phyloP scores from a whole-genome alignment of 2,329 filamentous ascomycete genomes.

The Neoarthrinium moseri region DNA sequence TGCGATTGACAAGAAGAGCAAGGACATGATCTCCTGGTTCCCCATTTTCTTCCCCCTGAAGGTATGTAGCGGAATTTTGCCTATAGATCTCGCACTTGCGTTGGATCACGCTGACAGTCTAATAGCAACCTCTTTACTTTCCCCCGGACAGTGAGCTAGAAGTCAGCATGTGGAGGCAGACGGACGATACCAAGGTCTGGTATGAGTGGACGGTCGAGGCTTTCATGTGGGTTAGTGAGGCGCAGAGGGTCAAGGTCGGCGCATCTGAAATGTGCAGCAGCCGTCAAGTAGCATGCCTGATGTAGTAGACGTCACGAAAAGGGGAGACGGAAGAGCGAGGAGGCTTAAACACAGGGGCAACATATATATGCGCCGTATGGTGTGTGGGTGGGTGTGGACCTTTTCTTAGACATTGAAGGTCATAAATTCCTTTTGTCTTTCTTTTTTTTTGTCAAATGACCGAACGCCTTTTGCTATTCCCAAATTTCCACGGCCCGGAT shows the following conservation, averaged over 20 bases:
- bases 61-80: no score
- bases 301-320: slow-evolving; percentile 42
- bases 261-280: slow-evolving; percentile 68
- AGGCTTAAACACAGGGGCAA: no score
- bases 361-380: no score
- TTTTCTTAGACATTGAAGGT: no score
- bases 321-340: no score
- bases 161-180: slow-evolving; percentile 93
- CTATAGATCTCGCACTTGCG: no score
- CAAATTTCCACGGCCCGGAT: not conserved
- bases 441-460: slow-evolving; percentile 1
- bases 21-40: slow-evolving; percentile 99
- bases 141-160: slow-evolving; percentile 83
- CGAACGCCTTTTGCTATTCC: slow-evolving; percentile 4
- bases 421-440: not conserved
- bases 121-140: slow-evolving; percentile 79
- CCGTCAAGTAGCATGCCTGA: slow-evolving; percentile 67
- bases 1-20: slow-evolving; percentile 87
- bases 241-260: slow-evolving; percentile 63
- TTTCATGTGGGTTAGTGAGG: slow-evolving; percentile 64
- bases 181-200: slow-evolving; percentile 94
- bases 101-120: not conserved
- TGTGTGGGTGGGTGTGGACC: no score
- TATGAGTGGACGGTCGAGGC: slow-evolving; percentile 97
- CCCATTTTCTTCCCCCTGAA: slow-evolving; percentile 97